A percentile compares a stretch with the other conserved stretches of the same genome.
Evolutionary conservation across 2,329 filamentous ascomycete genomes (phyloP).

Genomic region (Dactylonectria estremocensis): DNA sequence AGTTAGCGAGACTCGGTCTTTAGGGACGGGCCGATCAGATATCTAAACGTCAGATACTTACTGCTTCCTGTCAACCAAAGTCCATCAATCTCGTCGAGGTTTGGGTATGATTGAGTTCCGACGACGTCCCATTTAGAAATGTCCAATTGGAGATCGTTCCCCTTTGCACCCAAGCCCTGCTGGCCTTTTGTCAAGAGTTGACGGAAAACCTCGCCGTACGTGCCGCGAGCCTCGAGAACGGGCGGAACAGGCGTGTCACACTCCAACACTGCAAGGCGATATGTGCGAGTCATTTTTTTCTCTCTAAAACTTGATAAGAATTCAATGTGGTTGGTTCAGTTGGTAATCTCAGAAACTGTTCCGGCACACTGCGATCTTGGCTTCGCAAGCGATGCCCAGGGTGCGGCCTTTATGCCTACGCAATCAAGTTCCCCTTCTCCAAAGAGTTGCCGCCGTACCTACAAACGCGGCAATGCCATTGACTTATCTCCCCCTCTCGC

Average conservation of each 20-base stretch:
- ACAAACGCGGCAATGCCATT: not conserved
- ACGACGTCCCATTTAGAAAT: constrained; percentile 53
- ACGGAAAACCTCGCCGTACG: constrained; percentile 53
- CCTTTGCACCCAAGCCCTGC: constrained; percentile 36
- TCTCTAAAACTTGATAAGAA: constrained; percentile 2
- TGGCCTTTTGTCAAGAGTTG: constrained; percentile 47
- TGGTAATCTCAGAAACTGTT: not conserved
- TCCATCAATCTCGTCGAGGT: constrained; percentile 47
- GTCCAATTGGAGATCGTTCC: constrained; percentile 41
- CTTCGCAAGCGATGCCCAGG: not conserved
- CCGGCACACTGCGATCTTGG: constrained; percentile 4
- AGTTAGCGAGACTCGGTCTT: not conserved
- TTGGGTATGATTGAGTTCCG: constrained; percentile 47
- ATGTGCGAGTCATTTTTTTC: constrained; percentile 43
- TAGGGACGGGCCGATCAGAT: not conserved
- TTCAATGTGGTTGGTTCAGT: constrained; percentile 4
- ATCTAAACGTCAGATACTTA: constrained; percentile 30
- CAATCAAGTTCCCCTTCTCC: not conserved
- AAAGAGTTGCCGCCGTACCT: constrained; percentile 4
- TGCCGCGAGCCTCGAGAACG: constrained; percentile 45
- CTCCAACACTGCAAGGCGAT: constrained; percentile 50
- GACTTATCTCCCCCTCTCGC: constrained; percentile 18
- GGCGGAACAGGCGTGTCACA: constrained; percentile 52
- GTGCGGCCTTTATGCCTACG: constrained; percentile 19
- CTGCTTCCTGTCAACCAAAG: constrained; percentile 55